Evolutionary conservation across 352 stramenopile genomes (phyloP).

Genomic region (Globisporangium paddicum): DNA sequence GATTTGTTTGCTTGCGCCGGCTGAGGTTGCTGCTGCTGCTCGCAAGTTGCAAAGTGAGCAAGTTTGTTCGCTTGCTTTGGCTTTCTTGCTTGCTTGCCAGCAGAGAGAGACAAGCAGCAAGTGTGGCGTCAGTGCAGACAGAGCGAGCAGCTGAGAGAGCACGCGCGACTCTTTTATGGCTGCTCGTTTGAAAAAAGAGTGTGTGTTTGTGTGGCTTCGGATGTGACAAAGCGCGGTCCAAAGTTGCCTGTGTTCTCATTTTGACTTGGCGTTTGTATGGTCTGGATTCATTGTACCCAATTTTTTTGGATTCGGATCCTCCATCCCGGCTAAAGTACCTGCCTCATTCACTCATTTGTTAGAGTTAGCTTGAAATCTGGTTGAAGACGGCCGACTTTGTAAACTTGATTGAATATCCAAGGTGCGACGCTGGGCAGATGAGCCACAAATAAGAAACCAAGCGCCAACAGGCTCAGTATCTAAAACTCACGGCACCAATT

Average conservation of each 20-base stretch:
- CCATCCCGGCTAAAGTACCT: background rate
- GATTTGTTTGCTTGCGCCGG: background rate
- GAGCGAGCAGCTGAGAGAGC: constrained; percentile 4
- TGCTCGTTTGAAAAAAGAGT: constrained; percentile 7
- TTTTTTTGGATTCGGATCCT: constrained; percentile 1
- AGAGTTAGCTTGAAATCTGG: background rate
- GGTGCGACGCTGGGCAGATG: background rate
- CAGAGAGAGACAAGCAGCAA: background rate
- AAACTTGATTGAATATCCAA: background rate
- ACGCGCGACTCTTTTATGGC: constrained; percentile 9
- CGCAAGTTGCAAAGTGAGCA: constrained; percentile 14
- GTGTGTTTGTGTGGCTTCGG: background rate
- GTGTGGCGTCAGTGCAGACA: constrained; percentile 2
- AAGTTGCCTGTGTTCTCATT: constrained; percentile 3
- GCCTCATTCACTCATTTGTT: background rate
- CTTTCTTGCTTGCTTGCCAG: background rate
- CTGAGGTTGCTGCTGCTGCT: background rate
- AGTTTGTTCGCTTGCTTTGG: background rate
- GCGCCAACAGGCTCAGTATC: background rate
- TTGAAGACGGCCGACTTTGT: background rate
- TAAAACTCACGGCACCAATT: background rate
- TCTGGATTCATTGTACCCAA: background rate
- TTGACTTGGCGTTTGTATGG: background rate
- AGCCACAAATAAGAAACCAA: constrained; percentile 2
- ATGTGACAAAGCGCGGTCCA: constrained; percentile 5